Percentiles rank a stretch among this genome's conserved stretches.
Conservation (phyloP, 371 early-diverging fungal species). For the Saksenaea vasiformis region DNA sequence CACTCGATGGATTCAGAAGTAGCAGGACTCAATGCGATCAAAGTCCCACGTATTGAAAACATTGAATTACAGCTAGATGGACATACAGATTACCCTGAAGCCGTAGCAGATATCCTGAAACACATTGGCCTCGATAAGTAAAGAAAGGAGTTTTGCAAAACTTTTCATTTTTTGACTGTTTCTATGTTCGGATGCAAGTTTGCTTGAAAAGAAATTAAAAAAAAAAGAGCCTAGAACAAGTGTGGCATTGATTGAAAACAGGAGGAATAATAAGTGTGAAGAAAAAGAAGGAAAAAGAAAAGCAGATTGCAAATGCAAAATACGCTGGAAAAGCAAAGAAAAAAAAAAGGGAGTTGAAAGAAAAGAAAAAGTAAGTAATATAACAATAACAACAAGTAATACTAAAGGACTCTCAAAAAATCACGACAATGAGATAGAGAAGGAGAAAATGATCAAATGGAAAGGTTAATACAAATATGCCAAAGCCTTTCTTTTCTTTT, state of each 20-base stretch:
- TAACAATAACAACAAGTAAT: neutral
- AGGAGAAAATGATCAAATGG: neutral
- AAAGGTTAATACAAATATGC: neutral
- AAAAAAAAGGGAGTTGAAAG: neutral
- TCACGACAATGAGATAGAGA: neutral
- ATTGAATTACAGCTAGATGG: slow-evolving; percentile 80
- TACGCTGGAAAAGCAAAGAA: neutral
- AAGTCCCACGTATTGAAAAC: slow-evolving; percentile 72
- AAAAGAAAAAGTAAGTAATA: neutral
- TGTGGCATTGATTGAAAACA: neutral
- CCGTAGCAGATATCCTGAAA: slow-evolving; percentile 29
- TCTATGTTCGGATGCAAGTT: neutral
- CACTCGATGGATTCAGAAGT: slow-evolving; percentile 69
- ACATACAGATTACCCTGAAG: slow-evolving; percentile 78
- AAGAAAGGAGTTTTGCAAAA: neutral
- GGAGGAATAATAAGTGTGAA: neutral
- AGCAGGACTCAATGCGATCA: slow-evolving; percentile 80
- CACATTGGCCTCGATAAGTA: slow-evolving; percentile 1
- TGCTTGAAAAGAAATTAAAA: neutral
- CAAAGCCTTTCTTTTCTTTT: slow-evolving; percentile 3
- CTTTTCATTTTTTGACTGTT: neutral
- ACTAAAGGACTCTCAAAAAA: slow-evolving; percentile 4
- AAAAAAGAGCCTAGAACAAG: neutral
- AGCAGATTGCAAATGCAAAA: neutral
- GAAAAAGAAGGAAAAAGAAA: neutral